Conservation (phyloP, 208 protist species). For the Phytomonas sp. region DNA sequence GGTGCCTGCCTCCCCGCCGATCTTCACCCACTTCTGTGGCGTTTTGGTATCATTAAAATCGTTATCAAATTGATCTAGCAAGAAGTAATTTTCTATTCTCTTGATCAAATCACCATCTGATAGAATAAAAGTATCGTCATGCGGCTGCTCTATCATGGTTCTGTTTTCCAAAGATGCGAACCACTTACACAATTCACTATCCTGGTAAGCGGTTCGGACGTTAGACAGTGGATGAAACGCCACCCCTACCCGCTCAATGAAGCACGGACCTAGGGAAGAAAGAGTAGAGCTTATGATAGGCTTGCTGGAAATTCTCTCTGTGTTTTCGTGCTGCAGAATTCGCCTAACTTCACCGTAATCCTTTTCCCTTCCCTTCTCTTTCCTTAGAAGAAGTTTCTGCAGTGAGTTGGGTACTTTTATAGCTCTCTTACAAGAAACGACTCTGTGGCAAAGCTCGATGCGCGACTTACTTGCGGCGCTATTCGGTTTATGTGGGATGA, state of each 20-base stretch:
- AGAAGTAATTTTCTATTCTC: slow-evolving; percentile 43
- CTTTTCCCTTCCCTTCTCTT: not conserved
- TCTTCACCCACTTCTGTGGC: slow-evolving; percentile 73
- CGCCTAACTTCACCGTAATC: not conserved
- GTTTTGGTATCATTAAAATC: slow-evolving; percentile 51
- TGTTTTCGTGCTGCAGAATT: not conserved
- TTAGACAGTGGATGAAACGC: slow-evolving; percentile 56
- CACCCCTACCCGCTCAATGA: slow-evolving; percentile 51
- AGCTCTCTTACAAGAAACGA: not conserved
- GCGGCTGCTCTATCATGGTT: not conserved
- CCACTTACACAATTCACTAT: slow-evolving; percentile 35
- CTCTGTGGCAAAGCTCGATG: not conserved
- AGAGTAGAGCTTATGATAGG: not conserved
- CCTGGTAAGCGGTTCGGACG: slow-evolving; percentile 57
- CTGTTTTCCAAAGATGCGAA: not conserved
- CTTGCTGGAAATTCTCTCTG: not conserved
- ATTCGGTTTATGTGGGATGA: not conserved
- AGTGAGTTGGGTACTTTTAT: not conserved
- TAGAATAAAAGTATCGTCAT: not conserved
- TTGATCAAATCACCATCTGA: not conserved
- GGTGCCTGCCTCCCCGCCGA: slow-evolving; percentile 35
- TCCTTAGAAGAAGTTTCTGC: not conserved
- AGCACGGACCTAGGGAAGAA: slow-evolving; percentile 12
- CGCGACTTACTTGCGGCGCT: not conserved
- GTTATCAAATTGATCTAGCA: slow-evolving; percentile 87